Base-by-base conservation (phyloP, 2,329 filamentous ascomycete genomes). In the Monilinia fructigena region DNA sequence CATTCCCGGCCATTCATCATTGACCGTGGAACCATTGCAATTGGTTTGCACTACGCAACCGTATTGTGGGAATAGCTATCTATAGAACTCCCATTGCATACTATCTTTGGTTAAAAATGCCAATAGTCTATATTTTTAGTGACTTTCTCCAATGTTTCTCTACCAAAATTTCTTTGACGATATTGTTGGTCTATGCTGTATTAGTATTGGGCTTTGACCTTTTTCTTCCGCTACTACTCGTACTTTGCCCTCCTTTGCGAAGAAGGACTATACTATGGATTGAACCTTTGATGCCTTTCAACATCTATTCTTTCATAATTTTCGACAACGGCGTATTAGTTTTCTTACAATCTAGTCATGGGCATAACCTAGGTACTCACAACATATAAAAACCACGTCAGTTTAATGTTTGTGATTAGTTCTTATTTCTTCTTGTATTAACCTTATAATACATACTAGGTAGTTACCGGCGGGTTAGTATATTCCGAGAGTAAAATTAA, bases 101-200 rank as follows among this genome's bases (percentile, higher is more conserved):
- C 56, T 28, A 48, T n/a, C 42, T 60, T 28, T 60, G 42, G 42
- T 48, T 48, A 48, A 3, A 35, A 28, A 26, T 23, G 56, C 23
- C 20, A 48, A 48, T 48, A 6, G 56, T 48, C 28, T 8, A 18
- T 23, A 8, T 11, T 35, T 48, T 47, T 35, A 35, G 16, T 48
- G 42, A 35, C 16, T 45, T 59, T 56, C 42, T 45, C 55, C 55
- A 47, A 40, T 59, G 20, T 35, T 16, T 20, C 40, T 35, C 42
- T 40, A 59, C 55, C 47, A 59, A 35, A 20, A 16, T 6, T n/a
- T 47, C 31, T n/a, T 47, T 35, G 16, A 2, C 8, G 45, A 20
- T 47, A 47, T 35, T 47, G 40, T 35, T 59, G 55, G 40, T 59
- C 55, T 47, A 31, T 31, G 55, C 40, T 47, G 26, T 31, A n/a